Percentiles rank a stretch among this genome's conserved stretches.
Conservation (phyloP, 257 asterid species). For the Echium plantagineum region DNA sequence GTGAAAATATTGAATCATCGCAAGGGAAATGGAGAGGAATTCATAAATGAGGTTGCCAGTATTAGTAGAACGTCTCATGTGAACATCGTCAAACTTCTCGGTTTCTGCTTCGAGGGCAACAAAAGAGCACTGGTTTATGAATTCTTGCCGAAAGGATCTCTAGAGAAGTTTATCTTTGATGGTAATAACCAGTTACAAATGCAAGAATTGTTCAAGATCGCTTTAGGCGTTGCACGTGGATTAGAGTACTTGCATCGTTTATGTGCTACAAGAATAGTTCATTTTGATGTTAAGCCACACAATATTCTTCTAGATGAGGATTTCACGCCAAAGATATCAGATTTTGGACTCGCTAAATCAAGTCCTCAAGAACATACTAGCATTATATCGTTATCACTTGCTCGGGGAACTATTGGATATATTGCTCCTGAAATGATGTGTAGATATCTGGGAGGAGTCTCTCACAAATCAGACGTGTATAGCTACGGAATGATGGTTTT, state of each 20-base stretch:
- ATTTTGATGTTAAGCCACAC: not conserved
- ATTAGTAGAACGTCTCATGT: not conserved
- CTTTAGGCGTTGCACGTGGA: not conserved
- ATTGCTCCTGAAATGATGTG: not conserved
- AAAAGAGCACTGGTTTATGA: no score
- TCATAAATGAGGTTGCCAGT: not conserved
- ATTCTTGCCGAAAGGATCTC: not conserved
- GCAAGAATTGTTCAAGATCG: not conserved
- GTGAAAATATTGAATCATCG: no score
- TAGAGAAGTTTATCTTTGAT: not conserved
- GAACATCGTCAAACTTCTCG: not conserved
- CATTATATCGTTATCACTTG: not conserved
- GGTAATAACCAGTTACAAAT: not conserved
- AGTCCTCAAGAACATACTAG: not conserved
- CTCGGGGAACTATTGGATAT: not conserved
- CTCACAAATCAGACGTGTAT: not conserved
- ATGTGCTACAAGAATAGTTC: not conserved
- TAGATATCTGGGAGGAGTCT: not conserved
- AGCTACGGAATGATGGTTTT: not conserved
- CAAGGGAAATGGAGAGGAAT: not conserved
- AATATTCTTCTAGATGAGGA: not conserved
- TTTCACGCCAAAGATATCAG: not conserved
- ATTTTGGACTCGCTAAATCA: not conserved
- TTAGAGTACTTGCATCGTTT: not conserved
- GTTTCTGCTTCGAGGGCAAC: not conserved